Percentiles rank a stretch among this genome's conserved stretches.
phyloP scores from a whole-genome alignment of 768 basidiomycete species.

The Lyophyllum decastes region DNA sequence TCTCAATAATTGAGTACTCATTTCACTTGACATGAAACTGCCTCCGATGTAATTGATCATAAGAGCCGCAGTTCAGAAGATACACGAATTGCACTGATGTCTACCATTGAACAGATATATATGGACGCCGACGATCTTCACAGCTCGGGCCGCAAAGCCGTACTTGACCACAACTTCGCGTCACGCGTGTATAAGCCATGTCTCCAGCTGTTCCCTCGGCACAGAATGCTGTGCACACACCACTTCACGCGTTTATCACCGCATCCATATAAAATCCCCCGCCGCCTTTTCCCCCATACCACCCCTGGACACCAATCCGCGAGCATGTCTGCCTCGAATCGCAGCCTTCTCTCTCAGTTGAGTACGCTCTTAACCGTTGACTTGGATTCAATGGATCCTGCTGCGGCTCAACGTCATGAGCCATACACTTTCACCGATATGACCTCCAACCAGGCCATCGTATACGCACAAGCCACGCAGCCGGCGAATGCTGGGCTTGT shows the following conservation, averaged over 20 bases:
- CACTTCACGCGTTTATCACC: not conserved
- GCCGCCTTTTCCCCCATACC: not conserved
- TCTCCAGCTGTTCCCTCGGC: not conserved
- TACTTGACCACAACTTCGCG: not conserved
- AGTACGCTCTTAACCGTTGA: constrained; percentile 38
- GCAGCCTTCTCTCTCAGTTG: constrained; percentile 38
- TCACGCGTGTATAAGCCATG: not conserved
- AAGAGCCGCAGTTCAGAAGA: too few species aligned
- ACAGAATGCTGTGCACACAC: not conserved
- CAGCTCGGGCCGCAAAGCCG: not conserved
- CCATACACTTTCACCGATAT: constrained; percentile 45
- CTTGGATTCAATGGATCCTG: constrained; percentile 52
- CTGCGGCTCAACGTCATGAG: constrained; percentile 34
- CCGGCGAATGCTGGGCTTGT: constrained; percentile 33
- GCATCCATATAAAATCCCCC: not conserved
- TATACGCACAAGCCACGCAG: constrained; percentile 32
- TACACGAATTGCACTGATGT: too few species aligned
- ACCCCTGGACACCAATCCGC: not conserved
- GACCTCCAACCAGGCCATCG: constrained; percentile 54
- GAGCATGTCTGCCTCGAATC: not conserved
- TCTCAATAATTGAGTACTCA: too few species aligned
- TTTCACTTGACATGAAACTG: too few species aligned
- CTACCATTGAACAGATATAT: too few species aligned
- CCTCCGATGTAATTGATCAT: too few species aligned
- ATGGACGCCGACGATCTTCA: too few species aligned